A percentile compares a stretch with the other conserved stretches of the same genome.
These are phyloP conservation scores for Aspergillus chevalieri DNA, from an alignment of 2,329 filamentous ascomycete species.

Conservation along the genomic window DNA sequence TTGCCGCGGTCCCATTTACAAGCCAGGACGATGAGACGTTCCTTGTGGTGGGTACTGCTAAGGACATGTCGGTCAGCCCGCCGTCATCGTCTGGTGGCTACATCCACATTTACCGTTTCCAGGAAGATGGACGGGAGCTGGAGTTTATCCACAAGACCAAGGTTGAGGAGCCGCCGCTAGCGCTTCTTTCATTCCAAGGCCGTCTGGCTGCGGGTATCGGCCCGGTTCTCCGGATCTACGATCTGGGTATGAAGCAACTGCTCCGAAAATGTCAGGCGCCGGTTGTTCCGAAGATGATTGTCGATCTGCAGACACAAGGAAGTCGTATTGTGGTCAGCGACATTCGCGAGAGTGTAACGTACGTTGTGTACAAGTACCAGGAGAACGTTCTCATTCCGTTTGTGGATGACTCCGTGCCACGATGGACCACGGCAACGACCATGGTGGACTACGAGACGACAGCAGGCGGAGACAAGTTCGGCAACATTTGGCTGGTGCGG, in stretches of 20 bases:
- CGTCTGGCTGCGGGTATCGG: conserved; percentile 81
- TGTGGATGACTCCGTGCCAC: conserved; percentile 77
- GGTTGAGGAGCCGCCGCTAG: conserved; percentile 79
- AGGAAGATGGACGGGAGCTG: conserved; percentile 76
- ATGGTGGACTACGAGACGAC: conserved; percentile 98
- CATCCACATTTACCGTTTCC: conserved; percentile 87
- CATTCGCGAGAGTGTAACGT: conserved; percentile 84
- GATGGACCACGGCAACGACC: conserved; percentile 83
- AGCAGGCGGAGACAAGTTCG: conserved; percentile 94
- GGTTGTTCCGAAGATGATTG: conserved; percentile 74
- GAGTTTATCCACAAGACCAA: conserved; percentile 97
- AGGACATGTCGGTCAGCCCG: conserved; percentile 76
- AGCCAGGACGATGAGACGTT: conserved; percentile 86
- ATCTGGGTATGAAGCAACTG: conserved; percentile 86
- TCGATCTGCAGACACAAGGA: conserved; percentile 81
- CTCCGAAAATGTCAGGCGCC: conserved; percentile 84
- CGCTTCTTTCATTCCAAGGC: conserved; percentile 90
- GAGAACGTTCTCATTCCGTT: conserved; percentile 92
- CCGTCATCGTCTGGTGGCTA: conserved; percentile 71
- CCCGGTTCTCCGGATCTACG: conserved; percentile 76
- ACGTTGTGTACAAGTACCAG: conserved; percentile 86
- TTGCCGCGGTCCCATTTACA: conserved; percentile 76
- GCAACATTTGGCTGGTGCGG: conserved; percentile 88
- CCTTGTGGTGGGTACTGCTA: conserved; percentile 88
- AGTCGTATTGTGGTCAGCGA: conserved; percentile 89